These are phyloP conservation scores for Chaetomidium leptoderma DNA, from an alignment of 495 filamentous ascomycete genomes.

Conservation along the genomic window DNA sequence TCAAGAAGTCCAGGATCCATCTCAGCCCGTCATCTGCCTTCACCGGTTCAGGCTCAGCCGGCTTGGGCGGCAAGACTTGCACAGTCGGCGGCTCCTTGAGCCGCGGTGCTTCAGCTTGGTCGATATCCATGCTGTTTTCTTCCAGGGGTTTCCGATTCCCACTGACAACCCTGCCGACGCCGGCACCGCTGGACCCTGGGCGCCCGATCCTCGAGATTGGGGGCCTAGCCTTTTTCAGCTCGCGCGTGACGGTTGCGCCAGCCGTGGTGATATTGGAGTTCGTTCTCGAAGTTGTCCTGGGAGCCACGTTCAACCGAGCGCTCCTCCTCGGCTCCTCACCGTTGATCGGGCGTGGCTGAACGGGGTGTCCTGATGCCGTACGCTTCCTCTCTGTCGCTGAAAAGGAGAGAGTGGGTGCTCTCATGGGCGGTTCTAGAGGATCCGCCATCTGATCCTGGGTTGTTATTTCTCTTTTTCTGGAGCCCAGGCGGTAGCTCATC, in stretches of 20 bases:
- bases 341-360: slow-evolving; percentile 53
- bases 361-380: slow-evolving; percentile 77
- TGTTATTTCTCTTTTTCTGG: slow-evolving; percentile 46
- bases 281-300: slow-evolving; percentile 50
- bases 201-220: slow-evolving; percentile 51
- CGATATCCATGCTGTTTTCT: slow-evolving; percentile 60
- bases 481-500: slow-evolving; percentile 51
- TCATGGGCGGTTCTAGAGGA: slow-evolving; percentile 20
- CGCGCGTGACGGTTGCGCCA: slow-evolving; percentile 58
- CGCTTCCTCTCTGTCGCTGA: slow-evolving; percentile 64
- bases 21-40: slow-evolving; percentile 72
- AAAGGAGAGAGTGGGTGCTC: slow-evolving; percentile 25
- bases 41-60: slow-evolving; percentile 43
- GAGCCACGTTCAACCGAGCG: slow-evolving; percentile 63
- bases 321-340: slow-evolving; percentile 71
- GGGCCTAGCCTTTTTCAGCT: slow-evolving; percentile 73
- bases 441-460: slow-evolving; percentile 31
- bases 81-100: slow-evolving; percentile 42
- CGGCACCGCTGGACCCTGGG: slow-evolving; percentile 54
- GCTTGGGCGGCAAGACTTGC: slow-evolving; percentile 35
- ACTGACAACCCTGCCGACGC: slow-evolving; percentile 78
- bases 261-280: slow-evolving; percentile 57
- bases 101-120: slow-evolving; percentile 51
- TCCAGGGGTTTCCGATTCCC: slow-evolving; percentile 71
- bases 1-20: slow-evolving; percentile 75